Evolutionary conservation across 2,329 filamentous ascomycete species (phyloP).

Genomic region (Trichophyton mentagrophytes): DNA sequence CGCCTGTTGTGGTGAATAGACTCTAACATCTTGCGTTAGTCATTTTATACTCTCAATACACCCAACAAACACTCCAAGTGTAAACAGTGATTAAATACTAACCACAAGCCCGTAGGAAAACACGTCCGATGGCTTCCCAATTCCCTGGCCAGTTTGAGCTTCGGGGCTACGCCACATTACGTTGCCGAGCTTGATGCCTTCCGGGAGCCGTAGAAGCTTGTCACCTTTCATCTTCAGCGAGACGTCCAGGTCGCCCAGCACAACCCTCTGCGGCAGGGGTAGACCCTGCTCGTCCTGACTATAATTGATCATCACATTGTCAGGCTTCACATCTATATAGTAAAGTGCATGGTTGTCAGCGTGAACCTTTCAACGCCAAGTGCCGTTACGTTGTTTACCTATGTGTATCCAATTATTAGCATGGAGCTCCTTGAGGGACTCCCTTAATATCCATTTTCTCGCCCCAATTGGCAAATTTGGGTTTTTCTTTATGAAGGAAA

Average conservation of each 20-base stretch:
- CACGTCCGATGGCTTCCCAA: conserved; percentile 7
- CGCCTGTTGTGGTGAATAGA: not conserved
- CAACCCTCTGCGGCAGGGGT: not conserved
- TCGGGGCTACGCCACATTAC: conserved; percentile 6
- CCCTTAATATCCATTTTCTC: not conserved
- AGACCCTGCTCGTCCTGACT: not conserved
- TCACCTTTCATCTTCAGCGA: conserved; percentile 6
- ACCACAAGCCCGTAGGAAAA: conserved; percentile 5
- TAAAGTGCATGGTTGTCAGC: not conserved
- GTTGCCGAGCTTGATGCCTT: conserved; percentile 5
- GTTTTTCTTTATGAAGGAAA: not conserved
- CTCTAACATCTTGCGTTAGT: not conserved
- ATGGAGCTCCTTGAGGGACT: not conserved
- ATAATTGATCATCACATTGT: conserved; percentile 6
- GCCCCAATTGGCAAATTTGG: not conserved
- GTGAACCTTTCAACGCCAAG: not conserved
- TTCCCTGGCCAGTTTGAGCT: conserved; percentile 6
- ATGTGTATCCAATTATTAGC: not conserved
- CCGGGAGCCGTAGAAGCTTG: conserved; percentile 3
- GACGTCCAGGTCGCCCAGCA: not conserved
- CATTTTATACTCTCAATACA: no score
- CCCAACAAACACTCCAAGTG: no score
- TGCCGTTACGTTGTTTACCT: not conserved
- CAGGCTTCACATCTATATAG: conserved; percentile 5
- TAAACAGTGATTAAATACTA: not conserved